Evolutionary conservation across 148 eudicot species (phyloP).

Genomic region (Dianthus caryophyllus): DNA sequence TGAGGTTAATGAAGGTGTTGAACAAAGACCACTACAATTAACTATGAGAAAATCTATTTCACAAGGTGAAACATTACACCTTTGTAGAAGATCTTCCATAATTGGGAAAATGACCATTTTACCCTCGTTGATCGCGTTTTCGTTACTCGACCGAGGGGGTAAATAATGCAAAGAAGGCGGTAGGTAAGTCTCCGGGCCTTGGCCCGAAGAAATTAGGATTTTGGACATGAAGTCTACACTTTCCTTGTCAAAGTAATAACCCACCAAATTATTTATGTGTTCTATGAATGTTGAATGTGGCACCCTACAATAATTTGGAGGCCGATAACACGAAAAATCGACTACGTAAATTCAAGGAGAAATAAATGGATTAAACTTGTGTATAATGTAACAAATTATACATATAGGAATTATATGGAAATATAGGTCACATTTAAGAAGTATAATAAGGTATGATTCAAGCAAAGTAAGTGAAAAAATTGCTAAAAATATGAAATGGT

Average conservation of each 20-base stretch:
- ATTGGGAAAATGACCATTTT: constrained; percentile 61
- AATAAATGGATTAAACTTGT: constrained; percentile 2
- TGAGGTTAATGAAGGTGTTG: constrained; percentile 61
- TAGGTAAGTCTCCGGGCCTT: constrained; percentile 54
- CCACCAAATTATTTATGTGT: constrained; percentile 29
- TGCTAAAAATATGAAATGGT: constrained; percentile 26
- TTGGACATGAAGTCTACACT: constrained; percentile 53
- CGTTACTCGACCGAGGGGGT: constrained; percentile 51
- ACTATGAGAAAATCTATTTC: constrained; percentile 65
- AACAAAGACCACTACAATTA: constrained; percentile 75
- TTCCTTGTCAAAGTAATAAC: constrained; percentile 31
- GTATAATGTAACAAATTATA: constrained; percentile 17
- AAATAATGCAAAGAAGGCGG: constrained; percentile 63
- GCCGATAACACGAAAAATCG: constrained; percentile 62
- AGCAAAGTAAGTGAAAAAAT: constrained; percentile 26
- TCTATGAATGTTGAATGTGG: constrained; percentile 53
- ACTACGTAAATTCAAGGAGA: constrained; percentile 45
- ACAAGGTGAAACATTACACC: constrained; percentile 35
- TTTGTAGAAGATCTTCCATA: constrained; percentile 56
- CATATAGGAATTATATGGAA: constrained; percentile 29
- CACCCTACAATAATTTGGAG: constrained; percentile 54
- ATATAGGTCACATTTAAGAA: constrained; percentile 24
- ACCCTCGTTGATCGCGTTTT: constrained; percentile 50
- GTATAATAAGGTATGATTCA: constrained; percentile 35
- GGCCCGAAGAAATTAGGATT: constrained; percentile 52